Evolutionary conservation across 2,329 filamentous ascomycete genomes (phyloP), one percentile per base, ranked within the genome.

Genomic region (Beauveria asiatica): DNA sequence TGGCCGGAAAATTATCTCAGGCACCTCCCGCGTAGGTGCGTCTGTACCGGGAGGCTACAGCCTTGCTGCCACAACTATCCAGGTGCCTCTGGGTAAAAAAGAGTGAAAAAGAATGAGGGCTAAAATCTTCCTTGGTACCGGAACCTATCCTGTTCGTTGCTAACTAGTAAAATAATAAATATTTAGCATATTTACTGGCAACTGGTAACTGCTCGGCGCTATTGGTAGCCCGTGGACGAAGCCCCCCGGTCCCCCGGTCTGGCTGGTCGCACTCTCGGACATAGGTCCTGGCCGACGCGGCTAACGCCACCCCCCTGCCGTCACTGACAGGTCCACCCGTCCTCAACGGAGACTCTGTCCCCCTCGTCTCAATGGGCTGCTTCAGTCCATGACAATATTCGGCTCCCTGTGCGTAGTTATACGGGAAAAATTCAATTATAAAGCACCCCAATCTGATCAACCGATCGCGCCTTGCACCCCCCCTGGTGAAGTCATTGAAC

Each of bases 191-290:
- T n/a, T n/a, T n/a, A 13, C 30, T 33, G 30, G 30, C 30, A 33
- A 33, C 30, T 13, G 30, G 30, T 33, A 33, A 33, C 30, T 37
- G 52, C 44, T 57, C 45, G 54, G 54, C 50, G 50, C 30, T 33
- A 45, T 45, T 57, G 42, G 30, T 33, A 33, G 30, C 44, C 54
- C 44, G 44, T 57, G 54, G 54, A 57, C 54, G 44, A 48, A 41
- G 30, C 9, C 30, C 30, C 30, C 30, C 30, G 30, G 30, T 33
- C 33, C 46, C 33, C 55, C 30, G 9, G 45, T 27, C 55, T 41
- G 46, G 55, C 30, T 54, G 45, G 49, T 33, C 57, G 58, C 58
- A 54, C 50, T 60, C 51, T 60, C 58, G 58, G 58, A 60, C 58
- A 55, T 60, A 60, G 52, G 21, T 50, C 7, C 44, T 42, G 33